Conservation (phyloP, 148 eudicot species). For the Vaccinium macrocarpon region DNA sequence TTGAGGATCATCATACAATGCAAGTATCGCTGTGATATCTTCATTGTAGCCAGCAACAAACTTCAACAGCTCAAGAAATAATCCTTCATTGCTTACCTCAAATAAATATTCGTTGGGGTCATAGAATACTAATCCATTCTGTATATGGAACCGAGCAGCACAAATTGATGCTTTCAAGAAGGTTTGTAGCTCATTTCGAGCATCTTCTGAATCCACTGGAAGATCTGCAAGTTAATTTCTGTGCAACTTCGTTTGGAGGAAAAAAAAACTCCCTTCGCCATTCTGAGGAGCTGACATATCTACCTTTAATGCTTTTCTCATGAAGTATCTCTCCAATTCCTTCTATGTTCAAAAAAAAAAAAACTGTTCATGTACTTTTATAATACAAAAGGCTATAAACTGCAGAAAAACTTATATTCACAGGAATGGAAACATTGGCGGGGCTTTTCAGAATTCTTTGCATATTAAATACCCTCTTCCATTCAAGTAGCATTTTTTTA, state of each 20-base stretch:
- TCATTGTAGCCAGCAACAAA: constrained; percentile 4
- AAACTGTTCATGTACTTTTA: background rate
- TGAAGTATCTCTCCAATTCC: background rate
- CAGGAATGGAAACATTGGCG: background rate
- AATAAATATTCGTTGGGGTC: background rate
- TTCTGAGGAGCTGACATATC: background rate
- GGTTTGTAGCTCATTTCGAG: background rate
- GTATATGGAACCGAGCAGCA: background rate
- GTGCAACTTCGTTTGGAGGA: background rate
- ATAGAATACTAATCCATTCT: background rate
- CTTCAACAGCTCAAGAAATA: constrained; percentile 11
- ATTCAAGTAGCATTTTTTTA: background rate
- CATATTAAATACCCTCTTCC: background rate
- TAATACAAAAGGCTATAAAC: background rate
- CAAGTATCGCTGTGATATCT: background rate
- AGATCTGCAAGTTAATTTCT: background rate
- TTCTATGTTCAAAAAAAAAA: background rate
- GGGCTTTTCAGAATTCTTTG: background rate
- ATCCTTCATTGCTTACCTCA: background rate
- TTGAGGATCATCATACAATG: background rate
- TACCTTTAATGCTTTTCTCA: background rate
- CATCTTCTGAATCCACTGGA: background rate
- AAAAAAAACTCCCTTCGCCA: background rate
- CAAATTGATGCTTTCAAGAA: background rate
- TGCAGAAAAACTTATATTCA: background rate